Percentiles rank a stretch among this genome's conserved stretches.
phyloP scores from a whole-genome alignment of 106 monocot species.

The Ottelia alismoides region DNA sequence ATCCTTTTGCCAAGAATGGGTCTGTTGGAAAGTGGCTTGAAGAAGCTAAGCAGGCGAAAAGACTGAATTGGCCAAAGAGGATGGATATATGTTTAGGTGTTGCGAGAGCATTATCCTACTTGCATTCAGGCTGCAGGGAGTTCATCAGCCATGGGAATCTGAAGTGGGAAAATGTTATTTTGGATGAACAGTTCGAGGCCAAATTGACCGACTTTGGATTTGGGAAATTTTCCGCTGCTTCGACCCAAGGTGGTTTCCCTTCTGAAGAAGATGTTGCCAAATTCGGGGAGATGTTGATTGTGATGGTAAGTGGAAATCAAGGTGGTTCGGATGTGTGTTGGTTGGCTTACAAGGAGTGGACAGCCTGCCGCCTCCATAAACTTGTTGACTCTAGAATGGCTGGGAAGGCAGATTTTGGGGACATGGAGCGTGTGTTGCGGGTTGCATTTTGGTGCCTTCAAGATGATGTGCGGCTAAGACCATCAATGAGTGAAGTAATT shows the following conservation, averaged over 20 bases:
- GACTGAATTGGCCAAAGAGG: conserved; percentile 14
- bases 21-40: conserved; percentile 10
- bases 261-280: conserved; percentile 13
- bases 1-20: conserved; percentile 7
- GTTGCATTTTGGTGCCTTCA: conserved; percentile 22
- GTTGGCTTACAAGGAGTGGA: conserved; percentile 6
- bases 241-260: background rate
- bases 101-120: conserved; percentile 12
- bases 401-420: conserved; percentile 5
- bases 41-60: conserved; percentile 3
- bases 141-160: conserved; percentile 19
- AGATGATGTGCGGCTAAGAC: conserved; percentile 6
- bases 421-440: conserved; percentile 12
- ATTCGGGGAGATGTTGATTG: conserved; percentile 18
- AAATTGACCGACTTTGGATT: conserved; percentile 17
- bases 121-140: conserved; percentile 17
- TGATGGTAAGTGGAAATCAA: conserved; percentile 4
- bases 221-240: background rate
- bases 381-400: conserved; percentile 12
- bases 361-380: background rate
- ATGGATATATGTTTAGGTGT: conserved; percentile 16
- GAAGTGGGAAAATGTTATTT: conserved; percentile 13
- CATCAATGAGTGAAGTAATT: conserved; percentile 15
- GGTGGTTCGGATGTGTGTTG: background rate
- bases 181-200: conserved; percentile 9